These are phyloP conservation scores for Pseudopithomyces maydicus DNA, from an alignment of 2,329 filamentous ascomycete species.

Conservation along the genomic window DNA sequence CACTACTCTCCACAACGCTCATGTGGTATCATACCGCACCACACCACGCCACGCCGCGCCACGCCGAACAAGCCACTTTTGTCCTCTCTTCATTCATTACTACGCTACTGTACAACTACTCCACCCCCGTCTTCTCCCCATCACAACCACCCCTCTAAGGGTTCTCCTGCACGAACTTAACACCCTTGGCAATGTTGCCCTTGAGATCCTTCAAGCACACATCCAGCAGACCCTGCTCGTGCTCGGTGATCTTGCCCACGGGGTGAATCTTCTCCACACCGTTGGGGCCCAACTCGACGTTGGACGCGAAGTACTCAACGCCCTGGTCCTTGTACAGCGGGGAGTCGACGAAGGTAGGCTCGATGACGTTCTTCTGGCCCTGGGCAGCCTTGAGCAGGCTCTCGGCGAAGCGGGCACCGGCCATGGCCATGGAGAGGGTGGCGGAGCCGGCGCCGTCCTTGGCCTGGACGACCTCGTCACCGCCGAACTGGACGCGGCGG, in stretches of 20 bases:
- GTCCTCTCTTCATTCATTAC: slow-evolving; percentile 24
- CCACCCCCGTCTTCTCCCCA: slow-evolving; percentile 1
- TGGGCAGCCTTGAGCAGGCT: slow-evolving; percentile 89
- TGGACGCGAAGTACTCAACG: slow-evolving; percentile 94
- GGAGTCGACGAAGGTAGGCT: slow-evolving; percentile 96
- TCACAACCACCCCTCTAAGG: slow-evolving; percentile 32
- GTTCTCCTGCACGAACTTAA: slow-evolving; percentile 68
- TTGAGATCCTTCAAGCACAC: slow-evolving; percentile 82
- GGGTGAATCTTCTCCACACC: slow-evolving; percentile 93
- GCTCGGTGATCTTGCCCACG: slow-evolving; percentile 80
- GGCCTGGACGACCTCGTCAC: slow-evolving; percentile 98
- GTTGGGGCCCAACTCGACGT: slow-evolving; percentile 93
- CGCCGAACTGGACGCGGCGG: slow-evolving; percentile 96
- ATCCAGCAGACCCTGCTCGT: slow-evolving; percentile 89
- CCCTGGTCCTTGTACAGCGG: slow-evolving; percentile 99
- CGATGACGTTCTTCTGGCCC: slow-evolving; percentile 92
- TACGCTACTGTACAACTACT: slow-evolving; percentile 36
- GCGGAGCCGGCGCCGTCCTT: slow-evolving; percentile 97
- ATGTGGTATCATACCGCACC: too few relatives aligned
- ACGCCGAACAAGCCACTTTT: too few relatives aligned
- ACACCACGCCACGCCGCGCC: too few relatives aligned
- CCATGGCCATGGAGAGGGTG: slow-evolving; percentile 98
- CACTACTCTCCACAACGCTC: too few relatives aligned
- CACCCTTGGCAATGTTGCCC: slow-evolving; percentile 94
- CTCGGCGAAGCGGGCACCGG: slow-evolving; percentile 84